Evolutionary conservation across 768 basidiomycete species (phyloP).

Genomic region (Amanita phalloides): DNA sequence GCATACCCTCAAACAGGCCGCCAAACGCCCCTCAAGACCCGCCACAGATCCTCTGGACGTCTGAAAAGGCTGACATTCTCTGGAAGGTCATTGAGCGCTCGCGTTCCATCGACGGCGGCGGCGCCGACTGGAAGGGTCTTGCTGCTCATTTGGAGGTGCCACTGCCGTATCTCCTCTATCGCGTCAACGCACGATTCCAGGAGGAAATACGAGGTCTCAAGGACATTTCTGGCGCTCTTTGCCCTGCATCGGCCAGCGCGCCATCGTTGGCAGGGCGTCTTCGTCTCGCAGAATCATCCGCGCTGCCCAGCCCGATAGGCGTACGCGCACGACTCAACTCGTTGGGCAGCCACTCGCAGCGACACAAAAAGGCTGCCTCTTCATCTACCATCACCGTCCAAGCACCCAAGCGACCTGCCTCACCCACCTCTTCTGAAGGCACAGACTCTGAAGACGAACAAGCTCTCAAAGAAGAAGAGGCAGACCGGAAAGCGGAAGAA

Average conservation of each 20-base stretch:
- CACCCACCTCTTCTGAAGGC: constrained; percentile 43
- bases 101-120: constrained; percentile 58
- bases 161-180: constrained; percentile 74
- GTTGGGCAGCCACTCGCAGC: constrained; percentile 41
- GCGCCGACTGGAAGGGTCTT: constrained; percentile 80
- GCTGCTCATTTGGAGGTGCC: constrained; percentile 74
- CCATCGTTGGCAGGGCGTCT: constrained; percentile 16
- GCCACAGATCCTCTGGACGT: constrained; percentile 77
- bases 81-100: constrained; percentile 85
- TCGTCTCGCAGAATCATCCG: constrained; percentile 24
- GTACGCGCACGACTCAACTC: constrained; percentile 68
- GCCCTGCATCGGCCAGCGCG: constrained; percentile 30
- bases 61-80: constrained; percentile 74
- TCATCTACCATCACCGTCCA: constrained; percentile 71
- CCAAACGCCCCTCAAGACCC: constrained; percentile 59
- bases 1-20: constrained; percentile 70
- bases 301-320: constrained; percentile 43
- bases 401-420: constrained; percentile 28
- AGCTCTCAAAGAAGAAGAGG: constrained; percentile 57
- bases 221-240: constrained; percentile 55
- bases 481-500: constrained; percentile 54
- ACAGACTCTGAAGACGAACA: constrained; percentile 48
- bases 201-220: constrained; percentile 75
- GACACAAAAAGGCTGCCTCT: constrained; percentile 46
- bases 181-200: constrained; percentile 76